phyloP scores from a whole-genome alignment of 179 eudicot genomes.

The Carnegiea gigantea region DNA sequence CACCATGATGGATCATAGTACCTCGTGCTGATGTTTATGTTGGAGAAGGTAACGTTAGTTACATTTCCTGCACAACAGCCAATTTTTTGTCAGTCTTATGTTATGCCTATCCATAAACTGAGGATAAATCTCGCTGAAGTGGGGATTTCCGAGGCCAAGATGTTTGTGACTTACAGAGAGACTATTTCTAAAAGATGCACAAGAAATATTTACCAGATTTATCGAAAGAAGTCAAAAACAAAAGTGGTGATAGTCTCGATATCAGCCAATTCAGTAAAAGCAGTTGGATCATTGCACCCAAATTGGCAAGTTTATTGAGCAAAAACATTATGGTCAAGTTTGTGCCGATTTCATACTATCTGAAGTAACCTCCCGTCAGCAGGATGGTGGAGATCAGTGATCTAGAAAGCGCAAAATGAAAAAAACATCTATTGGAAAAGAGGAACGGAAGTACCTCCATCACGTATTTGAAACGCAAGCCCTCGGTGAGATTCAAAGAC shows the following conservation, averaged over 20 bases:
- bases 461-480: conserved; percentile 86
- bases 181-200: no score
- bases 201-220: no score
- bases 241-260: no score
- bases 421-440: neutral
- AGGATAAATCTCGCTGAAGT: neutral
- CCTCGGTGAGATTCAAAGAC: conserved; percentile 90
- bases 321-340: neutral
- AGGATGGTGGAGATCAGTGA: no score
- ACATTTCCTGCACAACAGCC: conserved; percentile 62
- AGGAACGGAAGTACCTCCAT: conserved; percentile 65
- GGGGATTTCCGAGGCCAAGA: neutral
- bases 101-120: no score
- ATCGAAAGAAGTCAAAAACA: no score
- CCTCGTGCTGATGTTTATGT: conserved; percentile 87
- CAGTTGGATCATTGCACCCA: neutral
- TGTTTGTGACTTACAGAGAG: no score
- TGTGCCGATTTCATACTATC: neutral
- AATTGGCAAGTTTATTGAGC: neutral
- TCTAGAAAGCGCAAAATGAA: neutral
- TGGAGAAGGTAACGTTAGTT: conserved; percentile 79
- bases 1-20: conserved; percentile 96
- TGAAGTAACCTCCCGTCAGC: neutral
- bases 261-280: neutral
- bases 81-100: neutral